Percentiles rank a stretch among this genome's conserved stretches.
Conservation (phyloP, 352 stramenopile genomes). For the Phytophthora kernoviae region DNA sequence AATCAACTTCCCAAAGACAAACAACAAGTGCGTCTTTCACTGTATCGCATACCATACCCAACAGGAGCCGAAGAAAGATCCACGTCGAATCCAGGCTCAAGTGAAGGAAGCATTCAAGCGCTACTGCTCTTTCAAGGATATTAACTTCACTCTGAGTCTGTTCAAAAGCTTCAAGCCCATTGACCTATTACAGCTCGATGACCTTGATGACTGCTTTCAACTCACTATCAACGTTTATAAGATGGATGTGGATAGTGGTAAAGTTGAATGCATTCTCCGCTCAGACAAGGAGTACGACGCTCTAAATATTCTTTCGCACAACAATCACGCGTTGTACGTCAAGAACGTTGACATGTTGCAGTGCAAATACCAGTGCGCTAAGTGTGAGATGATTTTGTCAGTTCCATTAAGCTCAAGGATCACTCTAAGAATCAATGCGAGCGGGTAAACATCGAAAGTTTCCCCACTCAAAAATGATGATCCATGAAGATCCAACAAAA, state of each 20-base stretch:
- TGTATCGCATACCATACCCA: background rate
- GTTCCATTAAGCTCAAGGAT: conserved; percentile 12
- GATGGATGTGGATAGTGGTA: conserved; percentile 2
- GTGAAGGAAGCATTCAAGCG: no score
- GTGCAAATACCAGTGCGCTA: conserved; percentile 1
- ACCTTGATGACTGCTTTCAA: conserved; percentile 15
- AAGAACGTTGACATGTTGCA: conserved; percentile 6
- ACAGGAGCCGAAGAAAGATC: background rate
- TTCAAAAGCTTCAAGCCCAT: conserved; percentile 10
- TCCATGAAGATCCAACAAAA: background rate
- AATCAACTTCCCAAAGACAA: conserved; percentile 15
- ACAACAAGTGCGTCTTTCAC: conserved; percentile 12
- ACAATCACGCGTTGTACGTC: no score
- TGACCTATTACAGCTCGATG: conserved; percentile 10
- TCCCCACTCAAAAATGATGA: background rate
- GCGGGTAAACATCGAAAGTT: background rate
- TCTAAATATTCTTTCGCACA: conserved; percentile 6
- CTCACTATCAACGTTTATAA: conserved; percentile 15
- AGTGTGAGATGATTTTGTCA: conserved; percentile 6
- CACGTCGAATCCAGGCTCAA: no score
- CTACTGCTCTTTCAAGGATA: conserved; percentile 10
- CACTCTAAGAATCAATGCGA: conserved; percentile 16
- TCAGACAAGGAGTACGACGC: background rate
- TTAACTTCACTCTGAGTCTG: conserved; percentile 7
- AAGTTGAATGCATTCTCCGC: conserved; percentile 2